Evolutionary conservation across 352 stramenopile genomes (phyloP).

Genomic region (Phytophthora sansomeana): DNA sequence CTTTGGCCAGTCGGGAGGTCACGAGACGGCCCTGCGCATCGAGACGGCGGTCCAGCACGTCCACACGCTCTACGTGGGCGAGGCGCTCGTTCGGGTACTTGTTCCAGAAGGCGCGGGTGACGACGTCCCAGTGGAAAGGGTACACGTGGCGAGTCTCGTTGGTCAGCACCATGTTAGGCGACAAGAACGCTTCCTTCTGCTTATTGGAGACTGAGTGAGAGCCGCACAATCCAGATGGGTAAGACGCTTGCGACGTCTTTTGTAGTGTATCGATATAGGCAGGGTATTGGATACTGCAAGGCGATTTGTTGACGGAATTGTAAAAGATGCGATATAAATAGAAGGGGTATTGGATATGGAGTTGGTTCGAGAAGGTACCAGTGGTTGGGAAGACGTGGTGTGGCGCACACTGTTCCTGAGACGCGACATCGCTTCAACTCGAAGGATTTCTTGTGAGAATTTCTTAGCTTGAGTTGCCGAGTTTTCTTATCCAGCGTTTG

Average conservation of each 20-base stretch:
- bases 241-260: no score
- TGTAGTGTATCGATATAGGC: no score
- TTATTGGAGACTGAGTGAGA: conserved; percentile 18
- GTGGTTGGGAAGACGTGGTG: no score
- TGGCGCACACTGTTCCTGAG: no score
- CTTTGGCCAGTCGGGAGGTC: conserved; percentile 77
- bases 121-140: conserved; percentile 85
- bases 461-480: background rate
- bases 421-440: no score
- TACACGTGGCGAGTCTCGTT: conserved; percentile 82
- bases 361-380: no score
- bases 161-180: conserved; percentile 73
- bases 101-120: conserved; percentile 90
- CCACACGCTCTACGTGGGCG: conserved; percentile 82
- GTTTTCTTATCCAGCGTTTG: background rate
- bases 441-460: background rate
- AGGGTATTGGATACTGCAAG: no score
- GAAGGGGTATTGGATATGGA: no score
- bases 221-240: conserved; percentile 9
- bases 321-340: no score
- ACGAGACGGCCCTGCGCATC: conserved; percentile 73
- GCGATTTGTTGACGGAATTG: no score
- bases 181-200: background rate
- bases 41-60: conserved; percentile 79
- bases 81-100: conserved; percentile 89